Evolutionary conservation across 257 asterid species (phyloP), one percentile per base, ranked within the genome.

Genomic region (Solanum chilense): DNA sequence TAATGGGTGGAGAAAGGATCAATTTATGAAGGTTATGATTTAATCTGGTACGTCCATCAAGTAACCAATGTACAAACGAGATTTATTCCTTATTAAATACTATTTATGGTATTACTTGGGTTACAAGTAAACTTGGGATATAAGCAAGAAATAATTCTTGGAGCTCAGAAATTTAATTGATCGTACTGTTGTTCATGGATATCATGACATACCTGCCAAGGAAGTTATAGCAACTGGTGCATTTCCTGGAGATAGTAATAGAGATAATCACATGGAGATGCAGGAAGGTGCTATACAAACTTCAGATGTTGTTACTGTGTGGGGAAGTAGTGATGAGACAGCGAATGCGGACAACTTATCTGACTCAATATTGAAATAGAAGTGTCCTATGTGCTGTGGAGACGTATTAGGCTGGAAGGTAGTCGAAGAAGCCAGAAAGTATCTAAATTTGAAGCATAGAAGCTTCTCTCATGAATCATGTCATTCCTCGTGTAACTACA

Each of bases 351-450:
- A 91, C 73, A 90, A 85, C 82, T 74, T 74, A 21, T 78, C 91
- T 5, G 93, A 91, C 74, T 85, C 91, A 16, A 83, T 84, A 69
- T 87, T 89, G 29, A 92, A 91, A 77, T 92, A 95, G 89, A 91
- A 86, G 87, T 97, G 98, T 87, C 98, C 99, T 44, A 85, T 97
- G 83, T 97, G 99, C 25, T 98, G 98, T 86, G 98, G 98, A 75
- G 66, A 66, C 12, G 93, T 97, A 3, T 84, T 92, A 88, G 98
- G 98, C 23, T 95, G 96, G 96, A 93, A 94, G 88, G 96, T 95
- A 88, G 86, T 91, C 23, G 96, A 97, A 88, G 97, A 94, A 52
- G 94, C 95, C 12, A 91, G 98, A 88, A 88, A 90, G 88, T 92
- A 97, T 93, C 94, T 97, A 49, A 94, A 97, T 92, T 88, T 85